Evolutionary conservation across 2,329 filamentous ascomycete species (phyloP).

Genomic region (Epichloe sylvatica): DNA sequence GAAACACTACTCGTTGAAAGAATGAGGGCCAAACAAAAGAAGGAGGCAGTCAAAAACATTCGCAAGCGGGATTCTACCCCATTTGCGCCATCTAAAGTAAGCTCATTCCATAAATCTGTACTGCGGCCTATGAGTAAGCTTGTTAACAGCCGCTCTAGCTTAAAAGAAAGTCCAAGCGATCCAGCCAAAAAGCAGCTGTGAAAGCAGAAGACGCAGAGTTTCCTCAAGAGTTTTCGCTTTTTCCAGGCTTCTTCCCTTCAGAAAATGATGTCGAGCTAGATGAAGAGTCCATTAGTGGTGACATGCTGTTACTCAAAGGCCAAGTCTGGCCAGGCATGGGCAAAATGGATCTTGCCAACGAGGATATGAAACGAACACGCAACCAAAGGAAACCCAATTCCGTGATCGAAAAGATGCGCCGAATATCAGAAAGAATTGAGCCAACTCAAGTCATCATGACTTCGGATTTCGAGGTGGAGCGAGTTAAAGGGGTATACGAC

Average conservation of each 20-base stretch:
- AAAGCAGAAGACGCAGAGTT: constrained; percentile 18
- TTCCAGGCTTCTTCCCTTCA: constrained; percentile 15
- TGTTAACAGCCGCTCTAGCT: constrained; percentile 7
- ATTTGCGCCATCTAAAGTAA: constrained; percentile 12
- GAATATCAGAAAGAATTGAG: constrained; percentile 48
- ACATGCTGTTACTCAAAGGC: constrained; percentile 46
- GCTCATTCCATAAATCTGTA: background rate
- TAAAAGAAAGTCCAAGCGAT: constrained; percentile 18
- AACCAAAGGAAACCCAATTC: constrained; percentile 68
- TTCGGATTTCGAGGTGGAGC: constrained; percentile 33
- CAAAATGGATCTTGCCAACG: constrained; percentile 66
- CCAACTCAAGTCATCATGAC: constrained; percentile 53
- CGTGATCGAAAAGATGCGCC: constrained; percentile 52
- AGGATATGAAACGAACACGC: constrained; percentile 56
- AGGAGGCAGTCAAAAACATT: constrained; percentile 42
- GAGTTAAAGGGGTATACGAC: constrained; percentile 45
- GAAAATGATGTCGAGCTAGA: constrained; percentile 18
- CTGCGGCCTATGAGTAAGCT: background rate
- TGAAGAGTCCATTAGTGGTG: constrained; percentile 13
- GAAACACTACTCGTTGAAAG: constrained; percentile 63
- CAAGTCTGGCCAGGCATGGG: constrained; percentile 66
- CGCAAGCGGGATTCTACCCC: constrained; percentile 16
- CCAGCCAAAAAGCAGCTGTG: constrained; percentile 9
- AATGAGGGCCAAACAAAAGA: constrained; percentile 61
- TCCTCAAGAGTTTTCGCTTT: constrained; percentile 14